A percentile compares a stretch with the other conserved stretches of the same genome.
Conservation (phyloP, 371 early-diverging fungal genomes). For the Mortierella sp. region DNA sequence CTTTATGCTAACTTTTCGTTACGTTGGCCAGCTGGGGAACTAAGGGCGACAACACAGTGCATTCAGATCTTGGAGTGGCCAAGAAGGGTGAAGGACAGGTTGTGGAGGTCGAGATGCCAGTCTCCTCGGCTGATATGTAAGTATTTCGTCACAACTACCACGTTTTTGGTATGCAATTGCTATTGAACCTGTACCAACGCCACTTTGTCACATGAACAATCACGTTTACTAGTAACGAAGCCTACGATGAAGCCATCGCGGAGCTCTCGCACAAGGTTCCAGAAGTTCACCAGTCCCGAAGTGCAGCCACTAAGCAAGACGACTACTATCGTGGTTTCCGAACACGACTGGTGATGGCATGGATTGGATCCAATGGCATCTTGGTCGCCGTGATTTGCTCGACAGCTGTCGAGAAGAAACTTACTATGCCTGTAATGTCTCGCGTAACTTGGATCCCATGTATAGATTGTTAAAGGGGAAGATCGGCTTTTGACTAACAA, state of each 20-base stretch:
- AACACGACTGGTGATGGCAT: slow-evolving; percentile 82
- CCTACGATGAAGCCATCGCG: slow-evolving; percentile 77
- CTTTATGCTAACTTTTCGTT: too few relatives aligned
- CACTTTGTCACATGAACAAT: not conserved
- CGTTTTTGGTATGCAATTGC: too few relatives aligned
- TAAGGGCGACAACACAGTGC: slow-evolving; percentile 78
- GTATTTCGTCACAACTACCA: not conserved
- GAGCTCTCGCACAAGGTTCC: slow-evolving; percentile 60
- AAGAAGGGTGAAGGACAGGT: slow-evolving; percentile 62
- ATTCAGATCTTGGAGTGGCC: slow-evolving; percentile 57
- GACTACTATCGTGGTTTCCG: slow-evolving; percentile 90
- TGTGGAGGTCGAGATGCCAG: slow-evolving; percentile 76
- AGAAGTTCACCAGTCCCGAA: slow-evolving; percentile 69
- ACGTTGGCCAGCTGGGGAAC: slow-evolving; percentile 94
- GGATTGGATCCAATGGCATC: slow-evolving; percentile 87
- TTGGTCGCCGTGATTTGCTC: slow-evolving; percentile 78
- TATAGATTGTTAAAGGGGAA: too few relatives aligned
- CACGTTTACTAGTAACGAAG: slow-evolving; percentile 54
- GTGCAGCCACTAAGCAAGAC: slow-evolving; percentile 82
- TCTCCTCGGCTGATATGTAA: slow-evolving; percentile 70
- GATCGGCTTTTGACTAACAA: not conserved
- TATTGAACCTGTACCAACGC: too few relatives aligned
- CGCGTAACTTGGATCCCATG: too few relatives aligned
- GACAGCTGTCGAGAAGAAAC: slow-evolving; percentile 56
- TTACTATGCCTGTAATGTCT: slow-evolving; percentile 44